Evolutionary conservation across 768 basidiomycete genomes (phyloP).

Genomic region (Sarcomyxa edulis): DNA sequence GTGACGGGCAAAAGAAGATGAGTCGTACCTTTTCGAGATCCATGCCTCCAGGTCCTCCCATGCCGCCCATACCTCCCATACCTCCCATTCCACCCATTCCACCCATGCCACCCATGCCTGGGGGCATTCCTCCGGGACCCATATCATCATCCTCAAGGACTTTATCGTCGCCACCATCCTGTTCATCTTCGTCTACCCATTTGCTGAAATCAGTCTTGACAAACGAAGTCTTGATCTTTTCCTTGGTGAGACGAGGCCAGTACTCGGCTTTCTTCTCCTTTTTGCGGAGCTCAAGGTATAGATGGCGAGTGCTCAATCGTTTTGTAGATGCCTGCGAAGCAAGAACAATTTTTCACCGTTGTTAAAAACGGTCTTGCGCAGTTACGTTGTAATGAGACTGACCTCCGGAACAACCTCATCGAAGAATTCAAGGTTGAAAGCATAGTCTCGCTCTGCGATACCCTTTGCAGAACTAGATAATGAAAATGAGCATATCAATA

Average conservation of each 20-base stretch:
- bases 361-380: not conserved
- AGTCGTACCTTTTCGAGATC: constrained; percentile 65
- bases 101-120: constrained; percentile 48
- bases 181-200: constrained; percentile 98
- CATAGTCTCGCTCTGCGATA: constrained; percentile 57
- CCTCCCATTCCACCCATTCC: constrained; percentile 56
- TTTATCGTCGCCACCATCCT: constrained; percentile 53
- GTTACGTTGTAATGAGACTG: constrained; percentile 14
- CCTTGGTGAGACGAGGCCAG: constrained; percentile 92
- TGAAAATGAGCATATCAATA: constrained; percentile 7
- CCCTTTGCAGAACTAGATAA: constrained; percentile 29
- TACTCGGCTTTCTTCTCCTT: constrained; percentile 71
- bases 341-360: constrained; percentile 2
- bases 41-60: constrained; percentile 38
- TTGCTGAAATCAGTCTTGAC: constrained; percentile 94
- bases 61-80: constrained; percentile 45
- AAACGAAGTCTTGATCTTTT: constrained; percentile 72
- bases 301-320: constrained; percentile 59
- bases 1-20: too few relatives aligned
- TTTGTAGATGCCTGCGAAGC: constrained; percentile 48
- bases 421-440: constrained; percentile 72
- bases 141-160: constrained; percentile 43
- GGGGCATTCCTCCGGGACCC: constrained; percentile 47
- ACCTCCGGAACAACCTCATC: constrained; percentile 77
- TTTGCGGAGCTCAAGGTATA: constrained; percentile 73